Base-by-base conservation (phyloP, 495 filamentous ascomycete species). In the Tuber magnatum region DNA sequence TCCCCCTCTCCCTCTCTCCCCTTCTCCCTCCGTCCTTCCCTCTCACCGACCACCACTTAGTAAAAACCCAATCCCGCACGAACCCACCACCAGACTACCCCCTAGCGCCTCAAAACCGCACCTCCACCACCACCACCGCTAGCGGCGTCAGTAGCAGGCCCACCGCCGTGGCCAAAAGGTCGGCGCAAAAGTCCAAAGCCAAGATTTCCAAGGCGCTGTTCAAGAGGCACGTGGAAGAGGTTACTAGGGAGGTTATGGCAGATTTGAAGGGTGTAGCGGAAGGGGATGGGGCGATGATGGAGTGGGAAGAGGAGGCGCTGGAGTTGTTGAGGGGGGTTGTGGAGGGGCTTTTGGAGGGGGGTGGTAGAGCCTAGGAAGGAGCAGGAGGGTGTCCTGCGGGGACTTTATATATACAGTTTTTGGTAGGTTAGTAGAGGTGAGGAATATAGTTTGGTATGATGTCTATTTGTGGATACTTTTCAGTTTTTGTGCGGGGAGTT, bases 1-100 rank as follows among this genome's bases (percentile, higher is more conserved):
- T 12, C 1, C 12, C 0, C 39, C 7, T 7, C 39, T 40, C 22
- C 24, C 48, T 24, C 12, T 20, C 46, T 3, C 1, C 5, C 46
- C 10, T 2, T 3, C 24, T 1, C 9, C 0, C 6, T 8, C 51
- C n/a, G n/a, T 12, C 0, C n/a, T 1, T 0, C 9, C 9, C 16
- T 14, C 51, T 28, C 1, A 61, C 9, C 24, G 12, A 28, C 39
- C 39, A 40, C 56, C 56, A n/a, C 3, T 1, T 61, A 65, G 56
- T 65, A 20, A 65, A 65, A 65, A 65, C 56, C 56, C 56, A 65
- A 35, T 6, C 56, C 28, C 56, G 56, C 56, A 28, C 56, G 35
- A 65, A 65, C 56, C 56, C 56, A 35, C 56, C 56, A 5, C 56
- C 56, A 20, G 4, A 65, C 32, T 65, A 65, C 56, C 56, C 56